Evolutionary conservation across 129 eudicot species (phyloP).

Genomic region (Erigeron canadensis): DNA sequence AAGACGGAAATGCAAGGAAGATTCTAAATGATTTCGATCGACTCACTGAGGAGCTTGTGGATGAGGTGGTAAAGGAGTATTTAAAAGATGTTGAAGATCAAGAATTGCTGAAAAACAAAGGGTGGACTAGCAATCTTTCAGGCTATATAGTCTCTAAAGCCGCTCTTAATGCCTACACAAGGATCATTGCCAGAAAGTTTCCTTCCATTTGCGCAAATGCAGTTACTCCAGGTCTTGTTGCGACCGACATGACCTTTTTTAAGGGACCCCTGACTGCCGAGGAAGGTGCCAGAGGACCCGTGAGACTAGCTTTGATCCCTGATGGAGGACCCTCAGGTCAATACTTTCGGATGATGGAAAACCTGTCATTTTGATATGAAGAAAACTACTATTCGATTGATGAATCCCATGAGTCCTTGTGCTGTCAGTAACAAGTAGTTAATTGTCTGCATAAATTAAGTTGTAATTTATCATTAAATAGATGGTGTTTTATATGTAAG

Average conservation of each 20-base stretch:
- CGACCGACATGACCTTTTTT: constrained; percentile 38
- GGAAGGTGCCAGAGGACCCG: constrained; percentile 47
- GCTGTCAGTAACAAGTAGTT: too few species aligned
- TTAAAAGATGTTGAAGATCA: constrained; percentile 32
- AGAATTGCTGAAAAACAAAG: constrained; percentile 28
- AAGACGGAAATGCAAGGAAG: constrained; percentile 30
- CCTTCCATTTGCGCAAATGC: constrained; percentile 35
- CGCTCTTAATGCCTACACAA: constrained; percentile 41
- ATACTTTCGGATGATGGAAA: constrained; percentile 26
- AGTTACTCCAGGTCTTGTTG: constrained; percentile 54
- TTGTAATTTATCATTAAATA: too few species aligned
- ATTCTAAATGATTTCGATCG: constrained; percentile 29
- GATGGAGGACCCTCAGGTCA: constrained; percentile 39
- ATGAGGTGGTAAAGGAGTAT: constrained; percentile 35
- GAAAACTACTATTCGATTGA: too few species aligned
- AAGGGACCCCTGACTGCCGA: constrained; percentile 40
- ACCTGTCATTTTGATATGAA: constrained; percentile 8
- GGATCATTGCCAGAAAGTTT: constrained; percentile 36
- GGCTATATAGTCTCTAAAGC: constrained; percentile 48
- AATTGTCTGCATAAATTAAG: too few species aligned
- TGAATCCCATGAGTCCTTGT: too few species aligned
- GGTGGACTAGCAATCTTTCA: constrained; percentile 32
- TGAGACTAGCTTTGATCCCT: constrained; percentile 39
- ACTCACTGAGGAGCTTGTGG: constrained; percentile 41
- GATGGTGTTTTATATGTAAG: too few species aligned